Conservation (phyloP, 1,284 basidiomycete species). For the Serendipita sp. region DNA sequence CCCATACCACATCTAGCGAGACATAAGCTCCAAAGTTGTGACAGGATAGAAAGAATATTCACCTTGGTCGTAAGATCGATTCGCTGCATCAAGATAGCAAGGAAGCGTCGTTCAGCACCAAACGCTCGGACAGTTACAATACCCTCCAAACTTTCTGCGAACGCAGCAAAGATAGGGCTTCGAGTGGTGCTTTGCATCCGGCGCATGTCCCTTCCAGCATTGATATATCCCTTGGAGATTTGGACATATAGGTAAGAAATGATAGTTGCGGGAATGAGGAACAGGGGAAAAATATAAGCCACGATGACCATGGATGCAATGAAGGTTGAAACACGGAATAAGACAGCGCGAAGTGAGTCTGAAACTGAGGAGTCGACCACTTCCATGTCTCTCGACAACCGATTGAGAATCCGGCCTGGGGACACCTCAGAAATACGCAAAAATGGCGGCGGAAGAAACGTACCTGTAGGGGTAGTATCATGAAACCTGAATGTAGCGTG, state of each 20-base stretch:
- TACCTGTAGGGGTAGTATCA: constrained; percentile 17
- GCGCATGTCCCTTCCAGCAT: constrained; percentile 12
- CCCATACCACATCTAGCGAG: constrained; percentile 7
- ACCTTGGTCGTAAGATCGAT: constrained; percentile 6
- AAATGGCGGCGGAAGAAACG: neutral
- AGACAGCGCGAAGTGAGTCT: constrained; percentile 20
- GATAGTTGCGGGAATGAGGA: constrained; percentile 25
- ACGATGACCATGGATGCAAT: constrained; percentile 21
- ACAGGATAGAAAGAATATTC: neutral
- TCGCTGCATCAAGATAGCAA: neutral
- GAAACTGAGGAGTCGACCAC: constrained; percentile 26
- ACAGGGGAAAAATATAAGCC: constrained; percentile 23
- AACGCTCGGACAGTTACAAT: constrained; percentile 3
- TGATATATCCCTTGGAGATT: constrained; percentile 26
- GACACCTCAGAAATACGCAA: neutral
- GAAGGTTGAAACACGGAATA: constrained; percentile 22
- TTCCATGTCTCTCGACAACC: constrained; percentile 23
- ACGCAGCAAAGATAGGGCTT: neutral
- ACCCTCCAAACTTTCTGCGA: neutral
- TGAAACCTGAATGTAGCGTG: constrained; percentile 13
- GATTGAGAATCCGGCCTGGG: constrained; percentile 26
- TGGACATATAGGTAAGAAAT: constrained; percentile 21
- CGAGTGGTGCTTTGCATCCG: constrained; percentile 5
- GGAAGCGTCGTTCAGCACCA: neutral
- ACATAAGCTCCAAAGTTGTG: neutral